Evolutionary conservation across 2,329 filamentous ascomycete genomes (phyloP).

Genomic region (Cytospora schulzeri): DNA sequence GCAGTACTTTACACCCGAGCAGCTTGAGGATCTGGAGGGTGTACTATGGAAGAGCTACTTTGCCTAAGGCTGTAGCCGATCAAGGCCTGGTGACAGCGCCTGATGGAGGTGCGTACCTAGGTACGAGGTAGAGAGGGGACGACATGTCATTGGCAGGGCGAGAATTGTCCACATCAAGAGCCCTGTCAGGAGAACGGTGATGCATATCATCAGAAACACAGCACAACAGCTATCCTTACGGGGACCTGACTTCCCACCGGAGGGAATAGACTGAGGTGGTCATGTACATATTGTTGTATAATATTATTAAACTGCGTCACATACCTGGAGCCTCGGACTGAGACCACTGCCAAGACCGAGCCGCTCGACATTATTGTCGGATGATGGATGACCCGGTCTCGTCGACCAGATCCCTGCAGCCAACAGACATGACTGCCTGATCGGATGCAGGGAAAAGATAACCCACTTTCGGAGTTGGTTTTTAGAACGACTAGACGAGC

Average conservation of each 20-base stretch:
- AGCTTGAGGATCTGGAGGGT: slow-evolving; percentile 91
- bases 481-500: too few relatives aligned
- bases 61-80: slow-evolving; percentile 57
- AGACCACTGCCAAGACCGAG: background rate
- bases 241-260: background rate
- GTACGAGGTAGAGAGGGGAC: too few relatives aligned
- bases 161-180: background rate
- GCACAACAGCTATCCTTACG: background rate
- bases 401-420: too few relatives aligned
- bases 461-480: too few relatives aligned
- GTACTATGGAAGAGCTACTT: slow-evolving; percentile 99
- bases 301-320: background rate
- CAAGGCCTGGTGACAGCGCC: too few relatives aligned
- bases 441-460: too few relatives aligned
- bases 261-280: background rate
- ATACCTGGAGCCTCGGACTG: too few relatives aligned
- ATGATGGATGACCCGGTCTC: background rate
- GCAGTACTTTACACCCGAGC: slow-evolving; percentile 83
- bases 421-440: too few relatives aligned
- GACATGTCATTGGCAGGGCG: background rate
- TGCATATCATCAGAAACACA: background rate
- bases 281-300: background rate
- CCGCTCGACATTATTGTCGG: background rate
- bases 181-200: background rate
- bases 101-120: too few relatives aligned